Evolutionary conservation across 345 rosid genomes (phyloP).

Genomic region (Cardamine chenopodiifolia): DNA sequence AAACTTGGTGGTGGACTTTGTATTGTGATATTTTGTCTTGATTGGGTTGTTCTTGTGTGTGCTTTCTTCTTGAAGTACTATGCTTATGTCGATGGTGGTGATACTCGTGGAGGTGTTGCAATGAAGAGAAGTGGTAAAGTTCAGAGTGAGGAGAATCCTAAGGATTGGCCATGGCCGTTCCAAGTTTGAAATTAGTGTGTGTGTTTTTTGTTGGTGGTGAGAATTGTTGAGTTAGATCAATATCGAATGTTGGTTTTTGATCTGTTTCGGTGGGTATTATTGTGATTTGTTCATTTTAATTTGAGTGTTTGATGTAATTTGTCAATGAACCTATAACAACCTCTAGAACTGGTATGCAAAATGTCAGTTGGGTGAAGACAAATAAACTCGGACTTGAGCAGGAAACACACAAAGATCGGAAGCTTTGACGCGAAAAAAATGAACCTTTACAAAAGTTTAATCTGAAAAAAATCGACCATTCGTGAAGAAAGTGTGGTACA

Average conservation of each 20-base stretch:
- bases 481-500: not conserved
- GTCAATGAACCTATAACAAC: not conserved
- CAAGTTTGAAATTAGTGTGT: conserved; percentile 53
- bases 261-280: conserved; percentile 14
- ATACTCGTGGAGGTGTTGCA: conserved; percentile 17
- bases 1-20: conserved; percentile 82
- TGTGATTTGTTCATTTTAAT: conserved; percentile 37
- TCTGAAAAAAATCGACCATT: not conserved
- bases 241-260: conserved; percentile 32
- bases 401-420: not conserved
- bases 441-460: not conserved
- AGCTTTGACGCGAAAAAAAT: not conserved
- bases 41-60: conserved; percentile 80
- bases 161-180: conserved; percentile 95
- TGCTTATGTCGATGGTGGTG: conserved; percentile 63
- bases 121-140: conserved; percentile 63
- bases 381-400: not conserved
- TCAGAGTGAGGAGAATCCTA: conserved; percentile 71
- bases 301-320: conserved; percentile 5
- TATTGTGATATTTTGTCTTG: conserved; percentile 69
- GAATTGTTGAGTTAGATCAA: conserved; percentile 8
- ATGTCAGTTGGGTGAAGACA: not conserved
- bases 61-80: conserved; percentile 91
- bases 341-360: not conserved
- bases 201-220: not conserved